Evolutionary conservation across 345 rosid genomes (phyloP).

Genomic region (Chamaenerion angustifolium): DNA sequence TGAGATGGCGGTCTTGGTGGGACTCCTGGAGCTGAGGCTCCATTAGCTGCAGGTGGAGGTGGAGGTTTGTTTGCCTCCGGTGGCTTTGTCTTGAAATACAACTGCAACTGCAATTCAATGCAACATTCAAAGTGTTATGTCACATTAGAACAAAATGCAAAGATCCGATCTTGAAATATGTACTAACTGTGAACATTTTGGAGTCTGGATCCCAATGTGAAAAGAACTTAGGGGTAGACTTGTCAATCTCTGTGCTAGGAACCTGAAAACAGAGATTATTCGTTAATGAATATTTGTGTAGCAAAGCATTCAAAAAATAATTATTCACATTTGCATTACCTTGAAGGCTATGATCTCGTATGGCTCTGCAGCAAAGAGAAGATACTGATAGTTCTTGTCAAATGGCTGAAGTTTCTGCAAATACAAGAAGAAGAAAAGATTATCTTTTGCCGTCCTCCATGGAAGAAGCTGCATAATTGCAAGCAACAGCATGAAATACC

Average conservation of each 20-base stretch:
- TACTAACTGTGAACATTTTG: conserved; percentile 90
- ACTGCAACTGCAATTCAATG: conserved; percentile 48
- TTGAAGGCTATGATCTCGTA: conserved; percentile 94
- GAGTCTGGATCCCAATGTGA: conserved; percentile 99
- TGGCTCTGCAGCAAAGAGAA: conserved; percentile 91
- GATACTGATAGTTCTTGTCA: conserved; percentile 88
- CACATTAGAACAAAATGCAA: background rate
- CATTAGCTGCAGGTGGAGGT: conserved; percentile 45
- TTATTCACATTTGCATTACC: conserved; percentile 20
- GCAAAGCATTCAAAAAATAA: background rate
- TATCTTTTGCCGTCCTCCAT: background rate
- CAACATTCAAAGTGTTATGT: background rate
- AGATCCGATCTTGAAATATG: background rate
- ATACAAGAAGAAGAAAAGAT: conserved; percentile 2
- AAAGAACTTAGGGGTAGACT: conserved; percentile 93
- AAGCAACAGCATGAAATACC: background rate
- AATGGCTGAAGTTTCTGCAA: conserved; percentile 68
- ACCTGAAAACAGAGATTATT: conserved; percentile 29
- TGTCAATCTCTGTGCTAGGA: conserved; percentile 97
- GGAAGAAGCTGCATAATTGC: background rate
- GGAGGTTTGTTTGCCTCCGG: conserved; percentile 69
- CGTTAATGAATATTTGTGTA: background rate
- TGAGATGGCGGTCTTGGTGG: conserved; percentile 56
- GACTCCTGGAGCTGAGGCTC: conserved; percentile 43
- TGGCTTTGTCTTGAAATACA: conserved; percentile 74